These are phyloP conservation scores for Cladosporium phlei DNA, from an alignment of 2,329 filamentous ascomycete species.

Conservation along the genomic window DNA sequence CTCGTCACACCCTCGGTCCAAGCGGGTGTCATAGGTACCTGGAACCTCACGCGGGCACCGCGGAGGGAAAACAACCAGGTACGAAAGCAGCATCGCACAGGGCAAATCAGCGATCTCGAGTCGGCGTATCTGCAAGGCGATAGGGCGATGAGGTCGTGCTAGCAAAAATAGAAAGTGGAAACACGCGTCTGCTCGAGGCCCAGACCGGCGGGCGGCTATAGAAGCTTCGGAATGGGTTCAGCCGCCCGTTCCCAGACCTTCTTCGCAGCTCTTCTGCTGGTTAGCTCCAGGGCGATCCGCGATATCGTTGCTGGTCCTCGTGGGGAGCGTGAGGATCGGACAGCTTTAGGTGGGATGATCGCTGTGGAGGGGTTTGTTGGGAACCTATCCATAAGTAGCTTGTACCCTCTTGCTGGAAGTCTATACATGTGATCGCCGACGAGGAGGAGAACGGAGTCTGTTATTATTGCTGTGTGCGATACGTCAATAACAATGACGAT, in stretches of 20 bases:
- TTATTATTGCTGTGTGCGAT: too few species aligned
- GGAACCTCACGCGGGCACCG: neutral
- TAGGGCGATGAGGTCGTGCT: slow-evolving; percentile 8
- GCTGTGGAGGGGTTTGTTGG: neutral
- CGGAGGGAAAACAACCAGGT: neutral
- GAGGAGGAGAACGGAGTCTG: too few species aligned
- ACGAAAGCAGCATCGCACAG: neutral
- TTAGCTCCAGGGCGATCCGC: slow-evolving; percentile 10
- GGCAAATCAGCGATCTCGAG: neutral
- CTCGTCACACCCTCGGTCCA: slow-evolving; percentile 5
- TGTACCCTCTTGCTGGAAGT: neutral
- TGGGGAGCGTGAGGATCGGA: slow-evolving; percentile 9
- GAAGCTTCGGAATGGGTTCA: slow-evolving; percentile 10
- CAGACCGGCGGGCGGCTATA: slow-evolving; percentile 13
- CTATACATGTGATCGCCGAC: neutral
- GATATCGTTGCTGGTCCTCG: slow-evolving; percentile 6
- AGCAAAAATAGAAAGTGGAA: slow-evolving; percentile 12
- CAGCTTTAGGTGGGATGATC: neutral
- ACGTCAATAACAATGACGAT: neutral
- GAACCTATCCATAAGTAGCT: too few species aligned
- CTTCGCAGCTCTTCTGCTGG: neutral
- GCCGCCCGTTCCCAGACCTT: too few species aligned
- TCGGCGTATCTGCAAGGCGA: neutral
- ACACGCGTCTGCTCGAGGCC: slow-evolving; percentile 13
- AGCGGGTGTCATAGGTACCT: neutral